Evolutionary conservation across 2,329 filamentous ascomycete species (phyloP), one percentile per base, ranked within the genome.

Genomic region (Clarireedia paspali): DNA sequence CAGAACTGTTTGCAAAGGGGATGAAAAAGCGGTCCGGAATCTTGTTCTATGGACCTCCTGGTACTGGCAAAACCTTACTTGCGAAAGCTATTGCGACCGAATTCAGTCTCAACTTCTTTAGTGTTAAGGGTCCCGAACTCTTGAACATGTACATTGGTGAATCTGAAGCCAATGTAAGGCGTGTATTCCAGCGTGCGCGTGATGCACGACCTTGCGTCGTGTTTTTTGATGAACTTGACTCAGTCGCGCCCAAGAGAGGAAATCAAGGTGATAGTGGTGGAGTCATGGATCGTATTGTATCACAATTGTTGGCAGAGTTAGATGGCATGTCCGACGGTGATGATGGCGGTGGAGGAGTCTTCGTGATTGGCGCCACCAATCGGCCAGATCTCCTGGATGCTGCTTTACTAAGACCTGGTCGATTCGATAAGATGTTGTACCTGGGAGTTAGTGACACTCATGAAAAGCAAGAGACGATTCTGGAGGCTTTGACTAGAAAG

Each of bases 351-450:
- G 89, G 89, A 10, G 91, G 91, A 20, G 92, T 97, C 5, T 97
- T 97, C 69, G 94, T 97, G 27, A 95, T 99, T 63, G 92, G 94
- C 57, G 92, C 92, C 3, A 99, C 92, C 5, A 99, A 99, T 74
- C 77, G 92, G 60, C 94, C 94, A 0, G 94, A 99, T 75, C 75
- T 97, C 53, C 79, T 99, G 23, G 92, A 99, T 69, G 89, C 89
- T 61, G 94, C 92, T 4, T 75, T 99, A 57, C 76, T 97, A 46
- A 83, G 92, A 53, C 94, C 92, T 1, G 92, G 92, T 2, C 80
- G 92, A 58, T 97, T 99, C 70, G 94, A 99, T 70, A 97, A 97
- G 77, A 95, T 97, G 91, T 81, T 99, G 30, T 99, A 97, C 68
- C 78, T 99, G 12, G 94, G 94, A 38, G 91, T 99, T 7, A 95